A percentile compares a stretch with the other conserved stretches of the same genome.
phyloP scores from a whole-genome alignment of 768 basidiomycete genomes.

The Mycena alexandri region DNA sequence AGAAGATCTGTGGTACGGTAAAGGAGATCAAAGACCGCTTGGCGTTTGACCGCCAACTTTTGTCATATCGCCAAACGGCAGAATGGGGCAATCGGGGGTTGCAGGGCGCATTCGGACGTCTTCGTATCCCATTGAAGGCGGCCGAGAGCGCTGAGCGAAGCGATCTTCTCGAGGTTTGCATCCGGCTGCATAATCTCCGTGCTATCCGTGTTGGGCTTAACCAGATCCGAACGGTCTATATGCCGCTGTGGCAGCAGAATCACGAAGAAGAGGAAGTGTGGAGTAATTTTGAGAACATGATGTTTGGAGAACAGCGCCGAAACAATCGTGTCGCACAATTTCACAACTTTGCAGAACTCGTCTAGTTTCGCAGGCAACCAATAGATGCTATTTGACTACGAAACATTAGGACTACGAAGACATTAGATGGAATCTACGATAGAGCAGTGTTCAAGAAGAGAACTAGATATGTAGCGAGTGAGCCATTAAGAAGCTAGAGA shows the following conservation, averaged over 20 bases:
- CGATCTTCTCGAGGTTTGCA: constrained; percentile 45
- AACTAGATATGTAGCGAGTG: too few relatives aligned
- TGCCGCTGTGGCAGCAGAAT: constrained; percentile 44
- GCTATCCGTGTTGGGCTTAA: constrained; percentile 45
- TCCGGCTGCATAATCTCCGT: constrained; percentile 46
- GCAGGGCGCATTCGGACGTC: constrained; percentile 49
- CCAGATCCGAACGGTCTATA: constrained; percentile 48
- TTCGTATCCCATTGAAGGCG: constrained; percentile 45
- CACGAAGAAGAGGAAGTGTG: constrained; percentile 41
- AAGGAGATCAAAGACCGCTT: constrained; percentile 31
- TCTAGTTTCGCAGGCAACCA: neutral
- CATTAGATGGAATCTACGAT: constrained; percentile 2
- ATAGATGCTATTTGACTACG: constrained; percentile 3
- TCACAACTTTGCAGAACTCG: neutral
- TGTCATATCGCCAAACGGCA: constrained; percentile 48
- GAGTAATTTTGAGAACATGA: constrained; percentile 44
- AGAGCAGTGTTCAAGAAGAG: neutral
- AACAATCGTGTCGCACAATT: constrained; percentile 4
- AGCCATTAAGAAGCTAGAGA: neutral
- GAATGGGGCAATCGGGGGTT: constrained; percentile 52
- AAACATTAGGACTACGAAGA: too few relatives aligned
- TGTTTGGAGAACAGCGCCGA: constrained; percentile 41
- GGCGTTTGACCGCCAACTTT: constrained; percentile 42
- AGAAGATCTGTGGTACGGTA: constrained; percentile 5
- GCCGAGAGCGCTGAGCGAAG: neutral